Conservation (phyloP, 441 rosid species). For the Viola pubescens region DNA sequence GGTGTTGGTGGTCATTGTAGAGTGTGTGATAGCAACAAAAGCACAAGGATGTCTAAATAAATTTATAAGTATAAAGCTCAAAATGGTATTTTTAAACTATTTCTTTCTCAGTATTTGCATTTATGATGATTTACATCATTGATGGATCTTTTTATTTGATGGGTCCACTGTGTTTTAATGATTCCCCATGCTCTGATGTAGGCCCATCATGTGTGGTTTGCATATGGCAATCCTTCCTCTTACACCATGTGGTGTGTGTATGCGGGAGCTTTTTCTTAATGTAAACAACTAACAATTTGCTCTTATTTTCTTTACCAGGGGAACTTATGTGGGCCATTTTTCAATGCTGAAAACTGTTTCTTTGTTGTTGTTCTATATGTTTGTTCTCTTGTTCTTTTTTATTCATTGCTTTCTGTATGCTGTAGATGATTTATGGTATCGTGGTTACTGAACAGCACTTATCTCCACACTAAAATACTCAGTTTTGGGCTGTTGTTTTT, state of each 20-base stretch:
- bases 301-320: conserved; percentile 21
- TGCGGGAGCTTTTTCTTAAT: conserved; percentile 11
- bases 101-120: not conserved
- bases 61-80: not conserved
- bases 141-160: conserved; percentile 16
- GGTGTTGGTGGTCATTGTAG: conserved; percentile 13
- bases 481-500: too few relatives aligned
- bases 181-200: conserved; percentile 20
- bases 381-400: conserved; percentile 9
- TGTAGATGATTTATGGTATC: conserved; percentile 5
- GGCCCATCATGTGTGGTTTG: conserved; percentile 29
- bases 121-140: conserved; percentile 9
- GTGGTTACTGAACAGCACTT: not conserved
- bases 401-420: conserved; percentile 7
- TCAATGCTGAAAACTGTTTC: conserved; percentile 13
- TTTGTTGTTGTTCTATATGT: conserved; percentile 8
- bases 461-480: too few relatives aligned
- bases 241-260: conserved; percentile 22
- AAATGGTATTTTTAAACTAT: not conserved
- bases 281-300: conserved; percentile 14
- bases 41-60: conserved; percentile 9
- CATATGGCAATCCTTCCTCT: conserved; percentile 25
- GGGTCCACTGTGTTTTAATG: conserved; percentile 32
- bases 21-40: conserved; percentile 27
- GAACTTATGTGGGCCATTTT: conserved; percentile 24